phyloP scores from a whole-genome alignment of 192 early-diverging fungal species.

The Phlyctochytrium arcticum region DNA sequence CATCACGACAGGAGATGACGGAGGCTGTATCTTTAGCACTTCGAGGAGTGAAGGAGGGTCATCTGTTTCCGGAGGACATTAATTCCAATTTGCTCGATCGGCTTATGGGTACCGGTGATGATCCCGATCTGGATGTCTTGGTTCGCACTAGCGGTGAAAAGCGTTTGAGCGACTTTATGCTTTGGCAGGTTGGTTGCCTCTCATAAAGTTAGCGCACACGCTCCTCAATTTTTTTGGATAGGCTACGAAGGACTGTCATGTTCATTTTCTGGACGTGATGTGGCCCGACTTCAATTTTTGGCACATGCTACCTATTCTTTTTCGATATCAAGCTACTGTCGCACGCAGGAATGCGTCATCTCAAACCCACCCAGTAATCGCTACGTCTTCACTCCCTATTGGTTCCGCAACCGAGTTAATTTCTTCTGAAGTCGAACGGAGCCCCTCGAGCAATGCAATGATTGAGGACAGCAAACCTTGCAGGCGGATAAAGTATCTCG shows the following conservation, averaged over 20 bases:
- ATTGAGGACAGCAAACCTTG: no score
- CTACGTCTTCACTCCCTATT: no score
- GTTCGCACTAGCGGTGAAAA: constrained; percentile 95
- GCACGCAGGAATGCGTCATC: no score
- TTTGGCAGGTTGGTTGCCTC: constrained; percentile 68
- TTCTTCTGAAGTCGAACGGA: no score
- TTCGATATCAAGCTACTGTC: constrained; percentile 69
- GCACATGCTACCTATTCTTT: constrained; percentile 74
- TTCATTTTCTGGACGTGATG: constrained; percentile 82
- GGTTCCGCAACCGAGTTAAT: no score
- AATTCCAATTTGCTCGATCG: constrained; percentile 52
- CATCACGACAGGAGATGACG: constrained; percentile 86
- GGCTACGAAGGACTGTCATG: constrained; percentile 57
- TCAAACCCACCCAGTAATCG: no score
- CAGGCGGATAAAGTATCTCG: no score
- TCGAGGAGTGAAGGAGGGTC: constrained; percentile 55
- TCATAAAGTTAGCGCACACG: neutral
- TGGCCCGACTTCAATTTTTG: constrained; percentile 97
- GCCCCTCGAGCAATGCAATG: no score
- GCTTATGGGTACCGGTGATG: constrained; percentile 56
- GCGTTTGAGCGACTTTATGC: constrained; percentile 88
- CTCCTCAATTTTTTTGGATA: no score
- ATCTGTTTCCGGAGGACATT: constrained; percentile 53
- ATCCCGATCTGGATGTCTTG: constrained; percentile 67
- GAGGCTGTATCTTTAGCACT: constrained; percentile 46